These are phyloP conservation scores for Endocalyx cinctus DNA, from an alignment of 2,329 filamentous ascomycete genomes.

Conservation along the genomic window DNA sequence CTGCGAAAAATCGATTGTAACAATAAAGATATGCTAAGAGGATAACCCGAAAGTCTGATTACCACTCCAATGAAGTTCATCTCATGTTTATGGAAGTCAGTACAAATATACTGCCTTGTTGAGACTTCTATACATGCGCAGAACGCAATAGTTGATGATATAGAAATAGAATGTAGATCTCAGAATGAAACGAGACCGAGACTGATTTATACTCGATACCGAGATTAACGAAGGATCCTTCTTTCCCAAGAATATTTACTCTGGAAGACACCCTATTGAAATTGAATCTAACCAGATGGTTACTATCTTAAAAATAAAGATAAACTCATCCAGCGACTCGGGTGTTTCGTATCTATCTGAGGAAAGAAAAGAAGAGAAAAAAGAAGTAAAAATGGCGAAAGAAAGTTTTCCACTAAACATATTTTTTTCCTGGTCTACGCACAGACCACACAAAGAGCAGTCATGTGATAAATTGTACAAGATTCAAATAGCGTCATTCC, in stretches of 20 bases:
- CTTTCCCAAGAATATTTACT: constrained; percentile 30
- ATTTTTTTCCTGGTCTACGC: constrained; percentile 12
- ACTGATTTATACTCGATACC: constrained; percentile 26
- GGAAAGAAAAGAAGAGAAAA: constrained; percentile 29
- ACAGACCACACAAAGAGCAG: constrained; percentile 16
- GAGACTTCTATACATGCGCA: too few relatives aligned
- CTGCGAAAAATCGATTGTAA: too few relatives aligned
- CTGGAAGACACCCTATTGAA: constrained; percentile 24
- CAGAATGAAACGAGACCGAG: constrained; percentile 33
- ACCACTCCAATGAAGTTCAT: too few relatives aligned
- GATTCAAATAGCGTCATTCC: too few relatives aligned
- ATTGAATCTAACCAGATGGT: too few relatives aligned
- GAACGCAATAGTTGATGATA: too few relatives aligned
- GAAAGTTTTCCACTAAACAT: constrained; percentile 1
- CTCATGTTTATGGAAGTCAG: too few relatives aligned
- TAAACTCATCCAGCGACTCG: constrained; percentile 26
- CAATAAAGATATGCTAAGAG: too few relatives aligned
- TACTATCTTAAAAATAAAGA: too few relatives aligned
- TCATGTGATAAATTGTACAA: too few relatives aligned
- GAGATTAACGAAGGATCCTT: constrained; percentile 35
- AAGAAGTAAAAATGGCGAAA: constrained; percentile 5
- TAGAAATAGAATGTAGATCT: constrained; percentile 32
- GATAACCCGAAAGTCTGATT: too few relatives aligned
- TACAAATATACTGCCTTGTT: too few relatives aligned
- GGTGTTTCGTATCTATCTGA: constrained; percentile 51